Percentiles rank a stretch among this genome's conserved stretches.
Conservation (phyloP, 305 asterid genomes). For the Euphrasia arctica region DNA sequence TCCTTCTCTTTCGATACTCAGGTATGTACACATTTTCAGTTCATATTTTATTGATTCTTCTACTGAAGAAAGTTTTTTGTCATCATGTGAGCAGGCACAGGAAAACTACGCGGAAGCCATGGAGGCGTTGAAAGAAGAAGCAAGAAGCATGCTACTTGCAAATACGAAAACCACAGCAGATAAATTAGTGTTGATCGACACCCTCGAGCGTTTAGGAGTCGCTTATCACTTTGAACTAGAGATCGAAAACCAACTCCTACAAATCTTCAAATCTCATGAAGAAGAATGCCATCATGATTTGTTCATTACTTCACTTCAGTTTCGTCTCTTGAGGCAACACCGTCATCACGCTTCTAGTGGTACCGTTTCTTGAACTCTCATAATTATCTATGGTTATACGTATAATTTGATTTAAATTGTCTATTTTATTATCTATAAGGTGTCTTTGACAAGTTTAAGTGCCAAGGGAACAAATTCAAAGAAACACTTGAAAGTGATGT, state of each 20-base stretch:
- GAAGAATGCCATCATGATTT: background rate
- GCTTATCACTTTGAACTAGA: slow-evolving; percentile 30
- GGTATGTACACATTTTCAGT: background rate
- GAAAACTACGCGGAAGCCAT: slow-evolving; percentile 4
- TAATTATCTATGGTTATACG: too few relatives aligned
- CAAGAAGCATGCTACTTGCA: slow-evolving; percentile 17
- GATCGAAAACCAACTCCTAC: slow-evolving; percentile 18
- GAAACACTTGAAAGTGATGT: too few relatives aligned
- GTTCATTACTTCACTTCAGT: background rate
- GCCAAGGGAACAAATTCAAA: too few relatives aligned
- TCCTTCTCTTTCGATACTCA: background rate
- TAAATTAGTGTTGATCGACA: background rate
- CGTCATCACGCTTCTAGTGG: background rate
- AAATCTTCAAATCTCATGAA: background rate
- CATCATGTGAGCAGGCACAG: background rate
- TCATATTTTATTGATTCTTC: too few relatives aligned
- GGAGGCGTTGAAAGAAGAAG: slow-evolving; percentile 22
- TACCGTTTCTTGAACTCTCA: background rate
- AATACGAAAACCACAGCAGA: background rate
- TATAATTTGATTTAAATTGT: too few relatives aligned
- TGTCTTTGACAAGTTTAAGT: background rate
- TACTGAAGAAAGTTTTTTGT: background rate
- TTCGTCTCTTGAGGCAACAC: slow-evolving; percentile 3
- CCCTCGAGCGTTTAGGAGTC: background rate
- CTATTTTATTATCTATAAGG: background rate